Base-by-base conservation (phyloP, 495 filamentous ascomycete genomes). In the Neurospora sublineolata region DNA sequence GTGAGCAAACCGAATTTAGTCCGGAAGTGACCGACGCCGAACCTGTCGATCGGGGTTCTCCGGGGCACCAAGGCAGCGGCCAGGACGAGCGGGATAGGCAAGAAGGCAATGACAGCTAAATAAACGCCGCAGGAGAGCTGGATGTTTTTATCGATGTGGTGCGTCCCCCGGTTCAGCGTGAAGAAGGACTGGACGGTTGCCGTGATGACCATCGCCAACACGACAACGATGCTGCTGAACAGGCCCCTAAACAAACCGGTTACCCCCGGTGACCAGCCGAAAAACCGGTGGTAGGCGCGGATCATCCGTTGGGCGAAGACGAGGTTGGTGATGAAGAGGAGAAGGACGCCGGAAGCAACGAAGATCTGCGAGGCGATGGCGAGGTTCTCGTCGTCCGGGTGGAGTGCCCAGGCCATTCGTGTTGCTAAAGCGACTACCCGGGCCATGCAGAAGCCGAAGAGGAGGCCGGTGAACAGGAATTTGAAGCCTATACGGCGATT, bases 251-350 rank as follows among this genome's bases (percentile, higher is more conserved):
- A 91, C 30, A 79, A 70, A 16, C 77, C 70, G 0, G 80, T 80
- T 37, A 88, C 80, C 33, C 79, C 69, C 8, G 77, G 83, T 68
- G 87, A 84, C 91, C 91, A 93, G 38, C 93, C 92, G 67, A 92
- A 78, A 3, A 79, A 77, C 0, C 93, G 94, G 71, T 94, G 91
- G 14, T 86, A 86, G 3, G 90, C 91, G 37, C 94, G 85, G 10
- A 94, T 74, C 37, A 97, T 87, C 37, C 94, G 88, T 77, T 94
- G 92, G 0, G 90, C 82, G 77, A 93, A 91, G 75, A 95, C 83
- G 37, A 97, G 81, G 78, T 97, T 95, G 77, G 92, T 79, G 71
- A 97, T 80, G 79, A 91, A 96, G n/a, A 97, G 80, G 8, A 97
- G 75, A 33, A 97, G 75, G 23, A 93, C 87, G 36, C 94, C 94